A percentile compares a stretch with the other conserved stretches of the same genome.
phyloP scores from a whole-genome alignment of 805 yeast species.

The Barnettozyma californica region DNA sequence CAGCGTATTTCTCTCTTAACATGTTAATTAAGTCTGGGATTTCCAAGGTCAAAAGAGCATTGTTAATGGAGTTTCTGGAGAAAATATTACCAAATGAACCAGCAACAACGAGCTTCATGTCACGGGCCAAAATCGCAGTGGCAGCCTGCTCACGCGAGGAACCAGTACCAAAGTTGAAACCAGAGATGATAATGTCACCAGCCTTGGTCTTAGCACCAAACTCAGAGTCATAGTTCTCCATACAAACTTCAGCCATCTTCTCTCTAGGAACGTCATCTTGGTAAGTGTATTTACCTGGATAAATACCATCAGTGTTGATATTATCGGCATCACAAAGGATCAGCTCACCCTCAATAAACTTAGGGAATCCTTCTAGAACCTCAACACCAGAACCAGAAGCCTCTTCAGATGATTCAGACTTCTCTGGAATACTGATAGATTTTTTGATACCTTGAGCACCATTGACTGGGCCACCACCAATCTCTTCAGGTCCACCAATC shows the following conservation, averaged over 20 bases:
- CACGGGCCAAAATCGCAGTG: slow-evolving; percentile 93
- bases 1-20: slow-evolving; percentile 63
- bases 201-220: slow-evolving; percentile 76
- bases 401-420: slow-evolving; percentile 21
- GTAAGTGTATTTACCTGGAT: slow-evolving; percentile 98
- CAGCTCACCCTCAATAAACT: slow-evolving; percentile 81
- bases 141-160: slow-evolving; percentile 99
- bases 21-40: slow-evolving; percentile 80
- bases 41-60: slow-evolving; percentile 89
- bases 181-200: slow-evolving; percentile 86
- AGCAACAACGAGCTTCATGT: slow-evolving; percentile 86
- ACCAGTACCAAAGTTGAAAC: slow-evolving; percentile 97
- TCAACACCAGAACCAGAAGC: slow-evolving; percentile 45
- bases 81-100: slow-evolving; percentile 98
- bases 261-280: slow-evolving; percentile 95
- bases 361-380: slow-evolving; percentile 88
- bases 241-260: slow-evolving; percentile 97
- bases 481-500: slow-evolving; percentile 89
- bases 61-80: slow-evolving; percentile 92
- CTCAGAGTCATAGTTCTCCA: slow-evolving; percentile 96
- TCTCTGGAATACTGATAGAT: slow-evolving; percentile 29
- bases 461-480: slow-evolving; percentile 53
- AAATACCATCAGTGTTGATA: slow-evolving; percentile 96
- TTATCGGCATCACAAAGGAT: slow-evolving; percentile 95
- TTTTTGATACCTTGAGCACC: slow-evolving; percentile 45